These are phyloP conservation scores for Apostasia shenzhenica DNA, from an alignment of 106 monocot genomes.

Conservation along the genomic window DNA sequence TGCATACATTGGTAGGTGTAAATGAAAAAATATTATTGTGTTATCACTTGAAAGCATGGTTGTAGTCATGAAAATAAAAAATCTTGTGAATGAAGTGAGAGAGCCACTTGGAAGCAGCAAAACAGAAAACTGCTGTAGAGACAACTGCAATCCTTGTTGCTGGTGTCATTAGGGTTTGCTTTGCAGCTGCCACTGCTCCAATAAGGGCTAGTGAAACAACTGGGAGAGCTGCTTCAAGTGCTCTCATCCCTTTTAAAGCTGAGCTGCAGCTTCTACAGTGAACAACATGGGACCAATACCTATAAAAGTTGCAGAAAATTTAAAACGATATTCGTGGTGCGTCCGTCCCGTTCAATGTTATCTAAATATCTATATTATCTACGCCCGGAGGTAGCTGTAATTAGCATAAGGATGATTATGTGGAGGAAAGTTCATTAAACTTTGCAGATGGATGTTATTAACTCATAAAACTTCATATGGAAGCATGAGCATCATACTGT, in stretches of 20 bases:
- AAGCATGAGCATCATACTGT: too few species aligned
- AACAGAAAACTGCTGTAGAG: constrained; percentile 48
- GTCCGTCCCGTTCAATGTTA: too few species aligned
- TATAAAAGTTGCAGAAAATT: constrained; percentile 8
- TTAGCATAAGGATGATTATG: too few species aligned
- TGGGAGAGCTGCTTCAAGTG: constrained; percentile 57
- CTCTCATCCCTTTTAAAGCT: constrained; percentile 56
- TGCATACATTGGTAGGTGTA: too few species aligned
- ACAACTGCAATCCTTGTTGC: constrained; percentile 38
- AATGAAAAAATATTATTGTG: too few species aligned
- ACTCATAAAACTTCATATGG: too few species aligned
- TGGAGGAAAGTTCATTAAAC: too few species aligned
- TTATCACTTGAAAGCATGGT: constrained; percentile 68
- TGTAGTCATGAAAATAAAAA: constrained; percentile 92
- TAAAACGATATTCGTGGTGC: too few species aligned
- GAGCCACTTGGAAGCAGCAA: constrained; percentile 67
- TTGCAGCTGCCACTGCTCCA: constrained; percentile 53
- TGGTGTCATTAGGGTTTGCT: constrained; percentile 31
- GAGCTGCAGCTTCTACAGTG: constrained; percentile 73
- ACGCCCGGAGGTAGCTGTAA: too few species aligned
- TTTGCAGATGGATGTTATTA: too few species aligned
- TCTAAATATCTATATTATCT: too few species aligned
- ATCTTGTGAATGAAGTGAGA: constrained; percentile 74
- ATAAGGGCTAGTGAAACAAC: constrained; percentile 47
- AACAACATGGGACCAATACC: constrained; percentile 80